A percentile compares a stretch with the other conserved stretches of the same genome.
Evolutionary conservation across 306 rosid genomes (phyloP).

Genomic region (Astragalus glycyphyllos): DNA sequence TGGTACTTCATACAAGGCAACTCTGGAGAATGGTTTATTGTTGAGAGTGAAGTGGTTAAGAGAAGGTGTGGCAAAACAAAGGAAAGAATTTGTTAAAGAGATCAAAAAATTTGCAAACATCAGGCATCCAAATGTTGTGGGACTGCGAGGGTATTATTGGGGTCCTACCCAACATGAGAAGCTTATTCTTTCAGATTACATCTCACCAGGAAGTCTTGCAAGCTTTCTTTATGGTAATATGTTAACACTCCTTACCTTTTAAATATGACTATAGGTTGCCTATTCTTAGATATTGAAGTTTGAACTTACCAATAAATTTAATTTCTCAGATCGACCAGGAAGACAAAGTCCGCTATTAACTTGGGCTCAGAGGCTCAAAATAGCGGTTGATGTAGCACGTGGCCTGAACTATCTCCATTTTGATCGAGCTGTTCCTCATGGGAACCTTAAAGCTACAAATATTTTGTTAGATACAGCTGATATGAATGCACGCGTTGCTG

Average conservation of each 20-base stretch:
- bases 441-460: constrained; percentile 93
- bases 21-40: constrained; percentile 77
- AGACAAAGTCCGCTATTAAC: constrained; percentile 82
- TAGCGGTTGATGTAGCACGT: constrained; percentile 96
- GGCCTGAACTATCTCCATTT: constrained; percentile 99
- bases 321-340: constrained; percentile 88
- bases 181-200: constrained; percentile 94
- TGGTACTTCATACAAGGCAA: constrained; percentile 95
- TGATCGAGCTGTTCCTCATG: constrained; percentile 98
- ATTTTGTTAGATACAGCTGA: constrained; percentile 86
- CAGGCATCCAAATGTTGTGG: constrained; percentile 96
- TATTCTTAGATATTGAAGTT: constrained; percentile 29
- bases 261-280: background rate
- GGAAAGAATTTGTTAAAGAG: constrained; percentile 96
- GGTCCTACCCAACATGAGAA: constrained; percentile 99
- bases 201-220: constrained; percentile 94
- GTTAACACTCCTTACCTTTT: constrained; percentile 34
- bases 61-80: constrained; percentile 98
- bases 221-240: constrained; percentile 87
- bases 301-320: constrained; percentile 31
- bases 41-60: constrained; percentile 97
- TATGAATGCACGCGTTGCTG: constrained; percentile 91
- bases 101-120: constrained; percentile 93
- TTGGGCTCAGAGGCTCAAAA: constrained; percentile 93
- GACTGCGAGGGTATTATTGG: constrained; percentile 97